A percentile compares a stretch with the other conserved stretches of the same genome.
Evolutionary conservation across 805 yeast species (phyloP).

Genomic region (Nakazawaea ambrosiae): DNA sequence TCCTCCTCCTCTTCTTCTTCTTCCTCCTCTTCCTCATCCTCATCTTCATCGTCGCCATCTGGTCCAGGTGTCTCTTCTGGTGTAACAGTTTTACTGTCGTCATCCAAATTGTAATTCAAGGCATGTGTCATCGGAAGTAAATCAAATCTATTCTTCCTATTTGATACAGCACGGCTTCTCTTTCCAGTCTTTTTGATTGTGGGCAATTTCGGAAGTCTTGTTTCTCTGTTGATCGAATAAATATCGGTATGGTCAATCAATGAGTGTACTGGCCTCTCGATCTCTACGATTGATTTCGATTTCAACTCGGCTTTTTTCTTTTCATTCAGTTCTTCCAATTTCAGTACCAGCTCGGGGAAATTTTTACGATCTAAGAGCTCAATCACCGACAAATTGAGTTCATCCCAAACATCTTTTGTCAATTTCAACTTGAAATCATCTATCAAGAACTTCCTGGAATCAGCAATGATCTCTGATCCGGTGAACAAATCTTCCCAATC

Average conservation of each 20-base stretch:
- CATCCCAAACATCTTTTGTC: slow-evolving; percentile 65
- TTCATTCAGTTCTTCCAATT: slow-evolving; percentile 22
- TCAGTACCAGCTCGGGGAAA: slow-evolving; percentile 42
- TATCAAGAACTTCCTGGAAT: slow-evolving; percentile 46
- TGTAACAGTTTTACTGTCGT: slow-evolving; percentile 21
- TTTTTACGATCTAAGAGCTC: slow-evolving; percentile 52
- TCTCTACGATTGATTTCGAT: not conserved
- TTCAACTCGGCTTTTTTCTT: slow-evolving; percentile 15
- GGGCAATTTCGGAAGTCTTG: slow-evolving; percentile 4
- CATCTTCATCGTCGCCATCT: slow-evolving; percentile 15
- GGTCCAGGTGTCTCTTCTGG: slow-evolving; percentile 10
- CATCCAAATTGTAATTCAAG: slow-evolving; percentile 35
- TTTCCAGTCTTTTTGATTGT: slow-evolving; percentile 6
- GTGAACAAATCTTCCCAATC: slow-evolving; percentile 16
- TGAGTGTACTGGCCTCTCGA: not conserved
- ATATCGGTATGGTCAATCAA: slow-evolving; percentile 5
- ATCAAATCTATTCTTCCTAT: slow-evolving; percentile 15
- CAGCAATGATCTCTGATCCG: slow-evolving; percentile 7
- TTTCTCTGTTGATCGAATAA: slow-evolving; percentile 3
- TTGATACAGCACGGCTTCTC: slow-evolving; percentile 2
- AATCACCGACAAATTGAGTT: slow-evolving; percentile 60
- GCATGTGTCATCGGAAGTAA: slow-evolving; percentile 50
- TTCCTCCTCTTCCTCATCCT: slow-evolving; percentile 16
- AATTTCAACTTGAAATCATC: slow-evolving; percentile 60
- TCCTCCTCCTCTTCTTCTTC: slow-evolving; percentile 18